Evolutionary conservation across 768 basidiomycete genomes (phyloP), one percentile per base, ranked within the genome.

Genomic region (Mycena filopes): DNA sequence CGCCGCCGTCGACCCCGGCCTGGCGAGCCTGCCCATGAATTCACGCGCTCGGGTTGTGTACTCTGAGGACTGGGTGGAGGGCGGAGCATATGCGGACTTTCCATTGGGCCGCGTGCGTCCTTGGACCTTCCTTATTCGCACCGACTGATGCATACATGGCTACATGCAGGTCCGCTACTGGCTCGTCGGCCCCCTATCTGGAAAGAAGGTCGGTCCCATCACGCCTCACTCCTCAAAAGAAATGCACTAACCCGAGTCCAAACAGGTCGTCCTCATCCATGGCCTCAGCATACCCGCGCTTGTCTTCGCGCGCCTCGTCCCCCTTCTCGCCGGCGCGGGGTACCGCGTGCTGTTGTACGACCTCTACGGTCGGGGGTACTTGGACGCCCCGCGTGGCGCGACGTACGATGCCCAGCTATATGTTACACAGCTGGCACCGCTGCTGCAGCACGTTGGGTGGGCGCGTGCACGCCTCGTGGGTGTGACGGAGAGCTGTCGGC

Each of bases 281-380:
- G 86, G 86, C 15, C 76, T 87, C 31, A 82, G 80, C 38, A 78
- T 84, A 5, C 86, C 86, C 18, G 73, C 85, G 13, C 76, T 86
- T 25, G 76, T 84, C 33, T 87, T 82, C 82, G 80, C 80, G 65
- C 81, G 84, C 18, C 75, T 87, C 21, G 85, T 81, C 0, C 84
- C 83, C 2, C 72, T 76, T n/a, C 79, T 87, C 1, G 84, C 80
- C 16, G 72, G 73, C 2, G 77, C 72, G 7, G 86, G 86, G 15
- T 85, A 79, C 69, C 82, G 81, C 26, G 82, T 88, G 23, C 79
- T 87, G 18, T 74, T 87, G 11, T 87, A 85, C 58, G 86, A 87
- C 72, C 76, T 87, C 5, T 87, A 85, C 40, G 87, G 86, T 3
- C 80, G 86, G 15, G 86, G 86, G 3, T 87, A 87, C 71, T 84